Evolutionary conservation across 345 rosid genomes (phyloP).

Genomic region (Salix udensis): DNA sequence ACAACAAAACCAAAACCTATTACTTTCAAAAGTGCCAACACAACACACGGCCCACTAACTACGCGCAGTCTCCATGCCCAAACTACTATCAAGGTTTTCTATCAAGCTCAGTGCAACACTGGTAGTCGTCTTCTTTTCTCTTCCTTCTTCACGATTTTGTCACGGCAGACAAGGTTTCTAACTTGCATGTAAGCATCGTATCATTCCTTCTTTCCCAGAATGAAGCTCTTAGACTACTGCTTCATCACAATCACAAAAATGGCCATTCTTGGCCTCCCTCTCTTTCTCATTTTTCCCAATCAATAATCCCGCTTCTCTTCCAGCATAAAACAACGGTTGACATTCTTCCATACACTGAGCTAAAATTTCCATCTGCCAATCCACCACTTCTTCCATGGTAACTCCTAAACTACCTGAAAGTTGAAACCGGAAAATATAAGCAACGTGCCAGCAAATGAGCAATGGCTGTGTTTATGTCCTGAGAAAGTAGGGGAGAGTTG

Average conservation of each 20-base stretch:
- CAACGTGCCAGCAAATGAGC: neutral
- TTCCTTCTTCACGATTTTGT: neutral
- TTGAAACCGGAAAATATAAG: neutral
- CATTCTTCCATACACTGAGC: neutral
- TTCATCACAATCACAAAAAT: neutral
- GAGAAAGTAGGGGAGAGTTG: neutral
- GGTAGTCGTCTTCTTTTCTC: neutral
- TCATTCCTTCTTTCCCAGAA: neutral
- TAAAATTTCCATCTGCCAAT: neutral
- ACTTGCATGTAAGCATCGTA: neutral
- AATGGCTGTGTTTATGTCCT: neutral
- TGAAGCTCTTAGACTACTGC: neutral
- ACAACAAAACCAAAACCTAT: neutral
- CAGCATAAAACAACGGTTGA: neutral
- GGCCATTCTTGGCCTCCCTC: neutral
- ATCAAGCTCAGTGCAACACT: neutral
- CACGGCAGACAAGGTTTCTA: neutral
- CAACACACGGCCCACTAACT: neutral
- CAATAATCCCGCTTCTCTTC: neutral
- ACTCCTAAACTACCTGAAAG: neutral
- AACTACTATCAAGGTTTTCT: neutral
- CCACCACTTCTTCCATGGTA: neutral
- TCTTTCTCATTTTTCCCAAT: neutral
- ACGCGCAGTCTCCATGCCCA: neutral
- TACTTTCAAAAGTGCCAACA: neutral